phyloP scores from a whole-genome alignment of 73 alveolate species.

The Blepharisma japonicum region DNA sequence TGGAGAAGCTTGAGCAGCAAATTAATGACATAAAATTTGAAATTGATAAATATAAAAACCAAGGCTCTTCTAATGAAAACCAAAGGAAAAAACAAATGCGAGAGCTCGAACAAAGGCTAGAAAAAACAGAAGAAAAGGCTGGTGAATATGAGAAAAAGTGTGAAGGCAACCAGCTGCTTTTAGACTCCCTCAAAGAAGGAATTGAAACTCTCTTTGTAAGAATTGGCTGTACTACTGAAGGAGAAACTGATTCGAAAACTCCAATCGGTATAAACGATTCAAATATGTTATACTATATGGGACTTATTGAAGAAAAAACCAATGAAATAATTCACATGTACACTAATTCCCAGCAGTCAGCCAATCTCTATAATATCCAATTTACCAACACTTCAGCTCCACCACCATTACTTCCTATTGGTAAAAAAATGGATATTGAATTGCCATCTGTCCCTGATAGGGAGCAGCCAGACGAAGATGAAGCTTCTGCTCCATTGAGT shows the following conservation, averaged over 20 bases:
- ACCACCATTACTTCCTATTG: slow-evolving; percentile 7
- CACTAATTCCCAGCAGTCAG: background rate
- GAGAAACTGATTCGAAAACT: background rate
- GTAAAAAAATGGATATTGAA: background rate
- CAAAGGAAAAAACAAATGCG: slow-evolving; percentile 39
- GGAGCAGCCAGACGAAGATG: slow-evolving; percentile 26
- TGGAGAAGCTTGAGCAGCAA: slow-evolving; percentile 64
- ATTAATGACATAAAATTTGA: slow-evolving; percentile 66
- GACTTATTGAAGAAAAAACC: slow-evolving; percentile 28
- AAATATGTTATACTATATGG: slow-evolving; percentile 15
- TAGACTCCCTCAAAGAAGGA: slow-evolving; percentile 33
- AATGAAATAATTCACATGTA: background rate
- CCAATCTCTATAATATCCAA: background rate
- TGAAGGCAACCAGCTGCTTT: background rate
- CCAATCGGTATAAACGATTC: slow-evolving; percentile 8
- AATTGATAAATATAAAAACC: slow-evolving; percentile 52
- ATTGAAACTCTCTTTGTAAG: slow-evolving; percentile 20
- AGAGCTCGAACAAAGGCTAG: slow-evolving; percentile 27
- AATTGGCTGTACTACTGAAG: slow-evolving; percentile 25
- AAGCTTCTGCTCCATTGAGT: background rate
- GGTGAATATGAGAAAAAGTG: slow-evolving; percentile 6
- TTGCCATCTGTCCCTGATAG: slow-evolving; percentile 25
- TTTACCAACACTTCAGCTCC: slow-evolving; percentile 15
- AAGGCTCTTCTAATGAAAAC: slow-evolving; percentile 50
- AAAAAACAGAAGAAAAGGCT: slow-evolving; percentile 29